phyloP scores from a whole-genome alignment of 306 rosid genomes.

The Benincasa hispida region DNA sequence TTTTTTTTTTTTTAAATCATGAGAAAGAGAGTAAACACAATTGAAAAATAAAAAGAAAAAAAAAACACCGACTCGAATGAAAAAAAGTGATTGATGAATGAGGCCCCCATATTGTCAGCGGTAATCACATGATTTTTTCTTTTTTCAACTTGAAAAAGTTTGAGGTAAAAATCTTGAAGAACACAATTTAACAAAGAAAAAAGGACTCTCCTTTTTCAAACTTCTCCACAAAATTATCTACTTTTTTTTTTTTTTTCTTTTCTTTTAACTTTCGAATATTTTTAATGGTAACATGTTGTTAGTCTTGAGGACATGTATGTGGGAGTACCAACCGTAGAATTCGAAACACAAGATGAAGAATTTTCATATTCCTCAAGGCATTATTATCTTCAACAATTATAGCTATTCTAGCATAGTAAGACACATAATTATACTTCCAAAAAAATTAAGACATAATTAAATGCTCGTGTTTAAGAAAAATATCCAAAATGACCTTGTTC shows the following conservation, averaged over 20 bases:
- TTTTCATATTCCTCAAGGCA: not conserved
- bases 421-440: too few relatives aligned
- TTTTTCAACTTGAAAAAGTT: not conserved
- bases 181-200: not conserved
- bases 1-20: not conserved
- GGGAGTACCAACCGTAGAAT: not conserved
- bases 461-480: too few relatives aligned
- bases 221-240: not conserved
- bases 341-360: not conserved
- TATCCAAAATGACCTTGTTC: too few relatives aligned
- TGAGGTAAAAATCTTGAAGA: not conserved
- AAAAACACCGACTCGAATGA: not conserved
- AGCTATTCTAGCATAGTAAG: not conserved
- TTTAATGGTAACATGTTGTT: not conserved
- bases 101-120: constrained; percentile 6
- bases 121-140: constrained; percentile 7
- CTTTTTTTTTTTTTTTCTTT: not conserved
- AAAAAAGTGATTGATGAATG: not conserved
- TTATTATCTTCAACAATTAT: not conserved
- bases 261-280: too few relatives aligned
- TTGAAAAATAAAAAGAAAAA: not conserved
- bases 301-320: not conserved
- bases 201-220: not conserved
- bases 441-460: too few relatives aligned
- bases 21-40: not conserved